Evolutionary conservation across 305 asterid species (phyloP), one percentile per base, ranked within the genome.

Genomic region (Fraxinus paxiana): DNA sequence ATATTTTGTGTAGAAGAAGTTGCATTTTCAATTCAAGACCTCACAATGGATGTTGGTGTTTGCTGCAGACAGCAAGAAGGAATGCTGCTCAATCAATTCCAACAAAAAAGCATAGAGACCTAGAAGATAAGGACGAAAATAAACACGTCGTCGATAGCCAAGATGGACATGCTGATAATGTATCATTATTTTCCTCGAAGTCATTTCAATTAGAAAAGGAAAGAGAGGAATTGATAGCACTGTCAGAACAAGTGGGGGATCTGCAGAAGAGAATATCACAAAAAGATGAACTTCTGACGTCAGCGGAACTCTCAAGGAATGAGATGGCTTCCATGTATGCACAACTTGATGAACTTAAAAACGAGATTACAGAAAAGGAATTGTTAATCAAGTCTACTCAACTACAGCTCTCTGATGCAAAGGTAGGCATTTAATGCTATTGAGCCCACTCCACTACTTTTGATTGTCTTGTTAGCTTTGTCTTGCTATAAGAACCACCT

Each of bases 371-470:
- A 10, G 91, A 87, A 85, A 96, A 93, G 89, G 97, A 92, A 81
- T 86, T 89, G 35, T 75, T 88, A 72, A 87, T 96, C 59, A 92
- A 90, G 82, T 88, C 92, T 70, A 87, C 92, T 77, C 97, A 92
- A 82, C 86, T 76, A 67, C 97, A 94, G 88, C 97, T 96, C 80
- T 88, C 98, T 73, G 97, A 92, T 86, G 84, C 89, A 63, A 94
- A 92, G 97, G 99, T 87, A 80, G 72, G 86, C 46, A 12, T 81
- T 38, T 69, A 43, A 38, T 75, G 73, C 79, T 31, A 54, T 28
- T 18, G 10, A 51, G 35, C 38, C 35, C n/a, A 10, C 9, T 3
- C 70, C 70, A 61, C 31, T 61, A 61, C 12, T 54, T 54, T 59
- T 59, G 9, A 59, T 61, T 61, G 30, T 61, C 70, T 61, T 20